Percentiles rank a stretch among this genome's conserved stretches.
These are phyloP conservation scores for Thermothielavioides terrestris DNA, from an alignment of 495 filamentous ascomycete genomes.

Conservation along the genomic window DNA sequence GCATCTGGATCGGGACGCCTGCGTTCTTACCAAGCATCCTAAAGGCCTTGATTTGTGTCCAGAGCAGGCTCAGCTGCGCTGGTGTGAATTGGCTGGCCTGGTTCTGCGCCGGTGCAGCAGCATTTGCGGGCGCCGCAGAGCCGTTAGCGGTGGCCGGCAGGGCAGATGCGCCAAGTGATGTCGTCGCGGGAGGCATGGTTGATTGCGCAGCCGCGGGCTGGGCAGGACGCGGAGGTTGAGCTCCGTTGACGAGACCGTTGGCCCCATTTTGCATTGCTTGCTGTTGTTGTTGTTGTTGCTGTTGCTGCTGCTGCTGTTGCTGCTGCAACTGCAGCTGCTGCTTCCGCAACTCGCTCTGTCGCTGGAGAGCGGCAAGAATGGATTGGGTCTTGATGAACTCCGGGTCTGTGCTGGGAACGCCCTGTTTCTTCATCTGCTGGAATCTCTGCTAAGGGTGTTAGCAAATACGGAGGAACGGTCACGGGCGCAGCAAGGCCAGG, in stretches of 20 bases:
- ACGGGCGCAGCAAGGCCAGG: too few species aligned
- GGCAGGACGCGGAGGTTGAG: conserved; percentile 26
- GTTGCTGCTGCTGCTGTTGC: conserved; percentile 27
- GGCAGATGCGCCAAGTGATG: conserved; percentile 28
- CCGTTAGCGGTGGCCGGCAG: conserved; percentile 30
- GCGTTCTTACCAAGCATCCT: conserved; percentile 72
- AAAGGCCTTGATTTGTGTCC: conserved; percentile 75
- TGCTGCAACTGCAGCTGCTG: conserved; percentile 41
- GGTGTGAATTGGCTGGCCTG: conserved; percentile 47
- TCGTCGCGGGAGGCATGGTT: conserved; percentile 24
- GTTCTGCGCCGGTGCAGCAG: conserved; percentile 10
- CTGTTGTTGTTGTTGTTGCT: conserved; percentile 33
- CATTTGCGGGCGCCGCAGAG: conserved; percentile 28
- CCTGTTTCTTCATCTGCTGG: conserved; percentile 69
- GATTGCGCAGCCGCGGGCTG: conserved; percentile 26
- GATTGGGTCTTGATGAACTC: conserved; percentile 68
- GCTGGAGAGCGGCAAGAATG: conserved; percentile 57
- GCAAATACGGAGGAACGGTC: background rate
- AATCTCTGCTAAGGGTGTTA: conserved; percentile 51
- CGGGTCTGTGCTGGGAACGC: conserved; percentile 65
- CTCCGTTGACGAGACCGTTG: conserved; percentile 43
- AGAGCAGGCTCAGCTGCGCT: conserved; percentile 60
- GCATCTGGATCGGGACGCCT: conserved; percentile 61
- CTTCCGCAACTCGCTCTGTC: conserved; percentile 47
- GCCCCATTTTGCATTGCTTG: conserved; percentile 32